Percentiles rank a stretch among this genome's conserved stretches.
Evolutionary conservation across 192 early-diverging fungal genomes (phyloP).

Genomic region (Umbelopsis isabellina): DNA sequence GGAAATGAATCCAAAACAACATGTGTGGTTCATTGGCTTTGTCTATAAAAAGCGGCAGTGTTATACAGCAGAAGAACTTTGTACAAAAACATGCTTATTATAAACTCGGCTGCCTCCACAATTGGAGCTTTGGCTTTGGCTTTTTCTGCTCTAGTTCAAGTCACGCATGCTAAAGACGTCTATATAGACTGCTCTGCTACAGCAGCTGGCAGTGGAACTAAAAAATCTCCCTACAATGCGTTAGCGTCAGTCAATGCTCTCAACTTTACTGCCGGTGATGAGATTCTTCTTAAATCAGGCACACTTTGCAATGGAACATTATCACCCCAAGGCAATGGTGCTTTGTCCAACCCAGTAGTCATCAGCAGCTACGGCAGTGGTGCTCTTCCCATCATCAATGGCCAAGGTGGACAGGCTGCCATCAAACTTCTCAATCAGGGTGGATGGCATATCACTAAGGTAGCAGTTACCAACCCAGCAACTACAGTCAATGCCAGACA

Average conservation of each 20-base stretch:
- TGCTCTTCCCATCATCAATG: not conserved
- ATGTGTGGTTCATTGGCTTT: not conserved
- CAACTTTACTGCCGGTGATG: not conserved
- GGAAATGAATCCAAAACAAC: not conserved
- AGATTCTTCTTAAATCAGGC: not conserved
- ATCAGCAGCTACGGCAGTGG: not conserved
- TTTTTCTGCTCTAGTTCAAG: not conserved
- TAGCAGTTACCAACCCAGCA: not conserved
- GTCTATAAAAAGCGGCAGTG: not conserved
- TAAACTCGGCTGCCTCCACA: not conserved
- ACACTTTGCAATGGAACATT: not conserved
- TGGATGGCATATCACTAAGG: slow-evolving; percentile 3
- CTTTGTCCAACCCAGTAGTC: not conserved
- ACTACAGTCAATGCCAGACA: not conserved
- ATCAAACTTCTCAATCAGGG: not conserved
- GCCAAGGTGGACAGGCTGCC: not conserved
- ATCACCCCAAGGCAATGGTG: not conserved
- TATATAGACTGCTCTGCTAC: not conserved
- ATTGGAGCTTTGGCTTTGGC: not conserved
- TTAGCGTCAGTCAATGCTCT: not conserved
- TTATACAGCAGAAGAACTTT: not conserved
- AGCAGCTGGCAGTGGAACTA: not conserved
- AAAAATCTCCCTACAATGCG: not conserved
- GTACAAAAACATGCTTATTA: not conserved
- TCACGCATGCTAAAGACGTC: not conserved